Evolutionary conservation across 495 filamentous ascomycete genomes (phyloP), one percentile per base, ranked within the genome.

Genomic region (Trichodelitschia bisporula): DNA sequence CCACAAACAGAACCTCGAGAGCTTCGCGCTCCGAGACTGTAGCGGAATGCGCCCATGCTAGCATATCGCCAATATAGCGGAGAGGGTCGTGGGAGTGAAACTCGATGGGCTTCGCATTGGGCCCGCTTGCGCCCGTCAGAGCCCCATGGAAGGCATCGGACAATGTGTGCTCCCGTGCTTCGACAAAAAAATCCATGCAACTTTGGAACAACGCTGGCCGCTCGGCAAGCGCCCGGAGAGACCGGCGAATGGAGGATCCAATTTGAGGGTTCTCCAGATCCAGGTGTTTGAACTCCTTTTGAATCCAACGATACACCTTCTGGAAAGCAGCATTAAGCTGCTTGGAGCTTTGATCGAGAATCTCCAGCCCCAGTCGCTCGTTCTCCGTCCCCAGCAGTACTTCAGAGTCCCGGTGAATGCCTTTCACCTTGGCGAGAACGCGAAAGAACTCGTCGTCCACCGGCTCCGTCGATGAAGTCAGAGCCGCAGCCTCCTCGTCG

Each of bases 251-350:
- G 8, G 79, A 64, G 18, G 75, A 64, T 41, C 72, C 83, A 39
- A 97, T 82, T 35, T 90, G 80, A 3, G 84, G 84, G 44, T 82
- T 91, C 46, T 95, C 89, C 9, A 99, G 62, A 45, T 93, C 89
- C 27, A 95, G 51, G 1, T 72, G 69, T 47, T 83, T 84, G 55
- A 97, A 82, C 42, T 95, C 83, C 19, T 72, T 67, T 48, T 93
- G 82, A 5, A 90, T 72, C 89, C 89, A 95, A 36, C 71, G 64
- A 48, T 84, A 91, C 6, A 95, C 59, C 48, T 92, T 95, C 49
- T 95, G 84, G 44, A 89, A 95, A 9, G 76, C 84, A 9, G 61
- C 62, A 46, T 91, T 86, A n/a, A 99, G 62, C 23, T 77, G 66
- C 33, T 72, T 70, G 9, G 78, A 75, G 33, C 70, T 78, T 50